Base-by-base conservation (phyloP, 2,329 filamentous ascomycete genomes). In the Aspergillus novofumigatus region DNA sequence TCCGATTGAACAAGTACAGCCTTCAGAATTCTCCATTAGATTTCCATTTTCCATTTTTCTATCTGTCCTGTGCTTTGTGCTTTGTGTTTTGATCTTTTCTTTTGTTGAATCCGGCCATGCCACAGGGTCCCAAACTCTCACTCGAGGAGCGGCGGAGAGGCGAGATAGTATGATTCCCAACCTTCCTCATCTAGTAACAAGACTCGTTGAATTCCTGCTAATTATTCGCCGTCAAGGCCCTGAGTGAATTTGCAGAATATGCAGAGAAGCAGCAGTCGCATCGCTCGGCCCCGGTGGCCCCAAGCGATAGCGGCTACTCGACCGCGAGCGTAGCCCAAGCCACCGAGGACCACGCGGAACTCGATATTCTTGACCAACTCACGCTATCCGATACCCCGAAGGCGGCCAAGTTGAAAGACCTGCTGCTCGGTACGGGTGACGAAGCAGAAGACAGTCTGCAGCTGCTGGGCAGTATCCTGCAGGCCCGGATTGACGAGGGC, bases 231-330 rank as follows among this genome's bases (percentile, higher is more conserved):
- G 23, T 29, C 35, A 55, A 87, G 84, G 92, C 93, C 11, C 83
- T 99, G 55, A 94, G 90, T 78, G 94, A 97, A 67, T 99, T 99
- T 72, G 92, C 92, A 74, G 94, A 99, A 69, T 97, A 97, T 69
- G 94, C 97, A 63, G 92, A 97, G 75, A 89, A 92, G 72, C 92
- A 97, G 73, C 94, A 97, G 75, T 86, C 87, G 25, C 72, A 69
- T 26, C 74, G 75, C 45, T 67, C 71, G 14, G 65, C 62, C 49
- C 76, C 75, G 45, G 62, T 71, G 9, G 67, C 72, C 11, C 71
- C 74, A 10, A 75, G 72, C 61, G 74, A 78, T 56, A 78, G 72
- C 62, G 73, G 72, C 35, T 74, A 77, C 56, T 72, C 72, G 29
- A 78, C 72, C 4, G 67, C 67, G 2, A 71, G 65, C 48, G 64